Base-by-base conservation (phyloP, 176 grass and related monocot species). In the Raddia guianensis region DNA sequence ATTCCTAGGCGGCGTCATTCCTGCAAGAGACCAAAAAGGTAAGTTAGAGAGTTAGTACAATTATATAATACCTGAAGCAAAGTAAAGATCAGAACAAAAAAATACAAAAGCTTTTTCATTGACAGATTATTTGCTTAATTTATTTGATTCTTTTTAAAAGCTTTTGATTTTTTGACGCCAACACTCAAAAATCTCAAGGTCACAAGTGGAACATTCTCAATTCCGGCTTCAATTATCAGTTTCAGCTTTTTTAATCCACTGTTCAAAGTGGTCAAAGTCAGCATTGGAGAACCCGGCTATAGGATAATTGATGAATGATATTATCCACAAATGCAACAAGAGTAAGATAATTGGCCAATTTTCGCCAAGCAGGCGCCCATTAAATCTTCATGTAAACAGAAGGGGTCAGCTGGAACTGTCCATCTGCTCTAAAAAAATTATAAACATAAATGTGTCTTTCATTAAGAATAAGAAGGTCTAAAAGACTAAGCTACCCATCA, bases 1-100 rank as follows among this genome's bases (percentile, higher is more conserved):
- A 89, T 90, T 86, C 82, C 87, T 90, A 92, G 82, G 86, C 74
- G 59, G 85, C 84, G 43, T 77, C 87, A 90, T 89, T 92, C 84
- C 93, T 91, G 87, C 74, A 70, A 62, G 83, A 63, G 62, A 48
- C 5, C 32, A 74, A 46, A 2, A 11, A 35, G 5, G 16, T 20
- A 53, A 73, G 16, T 80, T 74, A 43, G 15, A 75, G 60, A 76
- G 57, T 44, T 66, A 56, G 43, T 57, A 70, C 12, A 5, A 68
- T 13, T 49, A 50, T 60, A 37, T 18, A 67, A 76, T 35, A 52
- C 3, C 50, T 34, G 10, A 27, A 77, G 44, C 74, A 72, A 65
- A 48, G 49, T 16, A 78, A 76, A 78, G 6, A 72, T 15, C 51
- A 67, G 1, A 15, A 37, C 61, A 69, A 76, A 56, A 4, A 78